Evolutionary conservation across 2,329 filamentous ascomycete species (phyloP).

Genomic region (Pseudocercospora macadamiae): DNA sequence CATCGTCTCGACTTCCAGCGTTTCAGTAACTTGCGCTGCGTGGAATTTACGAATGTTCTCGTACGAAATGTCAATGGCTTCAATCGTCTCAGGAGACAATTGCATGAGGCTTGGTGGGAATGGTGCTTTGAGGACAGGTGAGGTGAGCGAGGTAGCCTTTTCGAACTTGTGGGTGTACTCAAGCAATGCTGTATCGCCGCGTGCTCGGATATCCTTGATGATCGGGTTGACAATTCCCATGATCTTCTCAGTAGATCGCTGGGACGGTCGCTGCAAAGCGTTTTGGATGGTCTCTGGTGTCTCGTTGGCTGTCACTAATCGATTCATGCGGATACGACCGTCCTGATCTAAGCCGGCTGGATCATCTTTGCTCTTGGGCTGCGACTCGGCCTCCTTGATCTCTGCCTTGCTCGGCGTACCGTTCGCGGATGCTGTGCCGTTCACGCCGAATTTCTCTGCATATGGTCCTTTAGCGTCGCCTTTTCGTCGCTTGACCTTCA

Average conservation of each 20-base stretch:
- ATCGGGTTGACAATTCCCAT: conserved; percentile 90
- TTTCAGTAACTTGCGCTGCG: conserved; percentile 82
- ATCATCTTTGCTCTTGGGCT: conserved; percentile 57
- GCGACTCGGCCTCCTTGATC: conserved; percentile 56
- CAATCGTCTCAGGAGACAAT: conserved; percentile 77
- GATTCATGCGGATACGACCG: conserved; percentile 78
- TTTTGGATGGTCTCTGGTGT: conserved; percentile 68
- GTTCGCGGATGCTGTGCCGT: conserved; percentile 29
- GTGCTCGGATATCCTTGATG: conserved; percentile 79
- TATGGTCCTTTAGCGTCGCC: conserved; percentile 95
- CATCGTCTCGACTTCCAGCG: conserved; percentile 92
- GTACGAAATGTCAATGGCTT: conserved; percentile 91
- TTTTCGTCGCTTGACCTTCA: conserved; percentile 90
- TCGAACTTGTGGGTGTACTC: conserved; percentile 98
- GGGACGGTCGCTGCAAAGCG: conserved; percentile 83
- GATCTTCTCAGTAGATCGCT: conserved; percentile 92
- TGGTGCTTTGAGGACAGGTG: conserved; percentile 85
- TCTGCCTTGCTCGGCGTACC: conserved; percentile 40
- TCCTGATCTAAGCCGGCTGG: conserved; percentile 50
- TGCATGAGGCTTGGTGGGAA: conserved; percentile 87
- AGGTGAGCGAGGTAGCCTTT: conserved; percentile 86
- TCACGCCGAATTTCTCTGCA: conserved; percentile 78
- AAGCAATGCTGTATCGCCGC: conserved; percentile 85
- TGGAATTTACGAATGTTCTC: conserved; percentile 96
- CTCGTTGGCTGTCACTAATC: conserved; percentile 70